Conservation (phyloP, 768 basidiomycete genomes). For the Mycena capillaripes region DNA sequence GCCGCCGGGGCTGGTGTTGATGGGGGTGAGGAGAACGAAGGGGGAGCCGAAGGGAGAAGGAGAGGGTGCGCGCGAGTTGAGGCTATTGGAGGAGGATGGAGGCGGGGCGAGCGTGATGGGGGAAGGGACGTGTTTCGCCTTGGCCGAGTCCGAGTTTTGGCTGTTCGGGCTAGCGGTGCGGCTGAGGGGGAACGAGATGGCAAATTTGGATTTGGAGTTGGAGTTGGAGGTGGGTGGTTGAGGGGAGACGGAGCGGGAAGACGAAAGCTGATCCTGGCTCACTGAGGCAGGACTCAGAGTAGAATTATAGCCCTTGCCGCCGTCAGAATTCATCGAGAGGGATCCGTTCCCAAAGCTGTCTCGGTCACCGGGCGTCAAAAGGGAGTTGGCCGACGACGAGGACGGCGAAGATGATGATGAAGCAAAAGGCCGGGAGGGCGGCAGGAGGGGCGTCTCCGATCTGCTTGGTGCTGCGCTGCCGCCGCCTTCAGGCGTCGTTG, state of each 20-base stretch:
- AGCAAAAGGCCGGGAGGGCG: slow-evolving; percentile 27
- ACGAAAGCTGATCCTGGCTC: neutral
- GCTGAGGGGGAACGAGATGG: slow-evolving; percentile 19
- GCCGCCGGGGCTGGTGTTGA: slow-evolving; percentile 23
- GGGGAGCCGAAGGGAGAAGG: slow-evolving; percentile 38
- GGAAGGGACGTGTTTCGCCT: slow-evolving; percentile 8
- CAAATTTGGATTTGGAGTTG: slow-evolving; percentile 23
- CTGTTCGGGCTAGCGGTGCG: neutral
- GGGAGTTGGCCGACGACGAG: slow-evolving; percentile 31
- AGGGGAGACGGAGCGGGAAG: neutral
- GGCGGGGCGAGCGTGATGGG: slow-evolving; percentile 27
- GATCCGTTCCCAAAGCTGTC: slow-evolving; percentile 24
- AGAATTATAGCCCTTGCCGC: neutral
- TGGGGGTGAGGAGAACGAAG: slow-evolving; percentile 41
- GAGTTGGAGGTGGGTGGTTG: slow-evolving; percentile 1
- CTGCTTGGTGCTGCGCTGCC: slow-evolving; percentile 9
- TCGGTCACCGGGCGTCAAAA: slow-evolving; percentile 29
- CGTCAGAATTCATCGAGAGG: neutral
- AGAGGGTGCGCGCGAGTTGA: slow-evolving; percentile 33
- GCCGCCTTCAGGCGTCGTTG: slow-evolving; percentile 47
- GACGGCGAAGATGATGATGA: slow-evolving; percentile 22
- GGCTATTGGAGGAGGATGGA: neutral
- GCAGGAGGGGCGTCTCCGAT: slow-evolving; percentile 29
- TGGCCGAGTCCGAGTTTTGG: neutral
- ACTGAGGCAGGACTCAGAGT: neutral